Conservation (phyloP, 2,329 filamentous ascomycete species). For the Alternaria gansuensis region DNA sequence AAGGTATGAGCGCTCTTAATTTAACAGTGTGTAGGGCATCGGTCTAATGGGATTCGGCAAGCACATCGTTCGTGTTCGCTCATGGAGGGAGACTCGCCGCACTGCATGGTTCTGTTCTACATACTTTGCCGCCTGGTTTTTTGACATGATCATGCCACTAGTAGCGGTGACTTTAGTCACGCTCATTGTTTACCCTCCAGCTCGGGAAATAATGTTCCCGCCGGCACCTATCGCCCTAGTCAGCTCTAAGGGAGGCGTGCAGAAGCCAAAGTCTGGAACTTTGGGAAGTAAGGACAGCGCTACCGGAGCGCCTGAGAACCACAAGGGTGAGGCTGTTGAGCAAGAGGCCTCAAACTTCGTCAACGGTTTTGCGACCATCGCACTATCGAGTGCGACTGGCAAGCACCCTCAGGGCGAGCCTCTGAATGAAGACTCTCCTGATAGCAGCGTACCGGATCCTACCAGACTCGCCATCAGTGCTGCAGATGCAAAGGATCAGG, state of each 20-base stretch:
- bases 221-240: slow-evolving; percentile 80
- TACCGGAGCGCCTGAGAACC: slow-evolving; percentile 82
- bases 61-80: slow-evolving; percentile 77
- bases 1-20: not conserved
- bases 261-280: slow-evolving; percentile 79
- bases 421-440: slow-evolving; percentile 51
- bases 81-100: slow-evolving; percentile 77
- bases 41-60: slow-evolving; percentile 72
- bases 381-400: slow-evolving; percentile 77
- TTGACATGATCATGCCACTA: slow-evolving; percentile 74
- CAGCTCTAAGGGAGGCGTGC: slow-evolving; percentile 72
- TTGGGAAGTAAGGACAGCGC: slow-evolving; percentile 78
- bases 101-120: slow-evolving; percentile 72
- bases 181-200: slow-evolving; percentile 71
- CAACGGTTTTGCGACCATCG: slow-evolving; percentile 74
- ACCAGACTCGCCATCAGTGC: slow-evolving; percentile 64
- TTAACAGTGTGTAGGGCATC: slow-evolving; percentile 58
- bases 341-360: slow-evolving; percentile 84
- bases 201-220: slow-evolving; percentile 73
- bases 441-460: slow-evolving; percentile 69
- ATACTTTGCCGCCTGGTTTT: slow-evolving; percentile 72
- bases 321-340: slow-evolving; percentile 84
- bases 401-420: slow-evolving; percentile 76
- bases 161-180: slow-evolving; percentile 67
- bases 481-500: slow-evolving; percentile 63